A percentile compares a stretch with the other conserved stretches of the same genome.
These are phyloP conservation scores for Gentiana macrophylla DNA, from an alignment of 257 asterid species.

Conservation along the genomic window DNA sequence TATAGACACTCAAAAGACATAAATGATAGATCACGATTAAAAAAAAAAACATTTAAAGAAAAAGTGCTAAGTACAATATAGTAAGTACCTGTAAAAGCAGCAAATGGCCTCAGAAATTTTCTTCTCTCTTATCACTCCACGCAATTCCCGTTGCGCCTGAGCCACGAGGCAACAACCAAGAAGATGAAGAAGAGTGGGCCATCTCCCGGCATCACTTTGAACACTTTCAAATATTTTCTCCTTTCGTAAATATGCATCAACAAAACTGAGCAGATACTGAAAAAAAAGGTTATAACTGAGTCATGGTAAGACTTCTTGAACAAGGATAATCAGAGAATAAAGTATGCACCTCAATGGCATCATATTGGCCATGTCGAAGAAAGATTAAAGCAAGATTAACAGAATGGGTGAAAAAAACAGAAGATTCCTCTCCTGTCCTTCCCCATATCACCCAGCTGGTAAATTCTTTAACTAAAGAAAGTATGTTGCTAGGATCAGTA, in stretches of 20 bases:
- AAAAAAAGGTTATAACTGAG: conserved; percentile 23
- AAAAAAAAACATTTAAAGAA: too few species aligned
- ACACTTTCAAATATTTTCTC: conserved; percentile 65
- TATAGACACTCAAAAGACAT: too few species aligned
- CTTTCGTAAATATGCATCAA: conserved; percentile 68
- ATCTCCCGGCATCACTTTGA: conserved; percentile 52
- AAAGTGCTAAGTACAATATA: conserved; percentile 26
- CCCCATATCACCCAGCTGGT: conserved; percentile 93
- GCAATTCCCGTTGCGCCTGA: conserved; percentile 62
- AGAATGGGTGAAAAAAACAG: conserved; percentile 71
- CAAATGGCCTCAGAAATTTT: conserved; percentile 72
- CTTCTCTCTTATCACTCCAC: conserved; percentile 41
- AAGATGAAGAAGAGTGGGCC: conserved; percentile 62
- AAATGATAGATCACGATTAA: too few species aligned
- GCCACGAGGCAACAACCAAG: conserved; percentile 90
- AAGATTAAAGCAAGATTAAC: conserved; percentile 62
- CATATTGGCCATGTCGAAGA: conserved; percentile 70
- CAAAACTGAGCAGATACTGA: conserved; percentile 71
- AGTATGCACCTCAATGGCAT: conserved; percentile 71
- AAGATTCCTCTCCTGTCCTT: conserved; percentile 60
- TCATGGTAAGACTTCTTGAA: conserved; percentile 23
- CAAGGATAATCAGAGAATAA: conserved; percentile 8
- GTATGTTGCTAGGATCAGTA: conserved; percentile 49
- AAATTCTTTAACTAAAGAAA: conserved; percentile 56
- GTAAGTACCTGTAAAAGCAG: conserved; percentile 74